Evolutionary conservation across 202 grass and related monocot species (phyloP), one percentile per base, ranked within the genome.

Genomic region (Carex arenaria): DNA sequence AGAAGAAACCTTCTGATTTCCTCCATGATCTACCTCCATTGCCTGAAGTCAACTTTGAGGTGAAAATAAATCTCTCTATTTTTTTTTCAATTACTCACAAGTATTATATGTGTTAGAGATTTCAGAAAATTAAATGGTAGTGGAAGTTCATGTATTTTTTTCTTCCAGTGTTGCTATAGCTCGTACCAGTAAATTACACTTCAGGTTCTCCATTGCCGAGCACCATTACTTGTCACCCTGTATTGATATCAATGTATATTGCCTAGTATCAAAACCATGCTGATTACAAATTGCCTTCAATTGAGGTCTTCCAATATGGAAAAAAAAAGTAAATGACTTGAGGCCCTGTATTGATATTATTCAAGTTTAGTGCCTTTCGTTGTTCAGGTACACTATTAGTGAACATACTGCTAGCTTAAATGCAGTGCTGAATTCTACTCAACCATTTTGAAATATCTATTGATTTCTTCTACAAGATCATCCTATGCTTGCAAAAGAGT

Each of bases 1-100:
- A 75, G 32, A 92, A 87, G 30, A 98, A 93, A 86, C 93, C 96
- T 12, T 90, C 93, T 9, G 96, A 98, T 86, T 98, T 98, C 78
- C 91, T 98, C 72, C 89, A 87, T 38, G 91, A 98, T 69, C 88
- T 98, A 2, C 96, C 96, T 13, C 93, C 91, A 15, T 53, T 95
- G 9, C 91, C 91, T 72, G 61, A 83, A 30, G 53, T 66, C 52
- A 88, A 88, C 64, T 95, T 98, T 67, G 85, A 93, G 91, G 96
- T 93, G 56, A 17, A 82, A 79, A 57, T 17, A 7, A 32, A 26
- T 34, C 22, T n/a, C 38, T 22, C 4, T n/a, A 40, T 34, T 34
- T 34, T 40, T 66, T 66, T 64, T 31, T 32, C 7, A 18, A 18
- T 76, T 76, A 32, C 51, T 57, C 1, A 14, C 32, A 76, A 0